These are phyloP conservation scores for Venturiaceae sp. DNA, from an alignment of 2,329 filamentous ascomycete genomes.

Conservation along the genomic window DNA sequence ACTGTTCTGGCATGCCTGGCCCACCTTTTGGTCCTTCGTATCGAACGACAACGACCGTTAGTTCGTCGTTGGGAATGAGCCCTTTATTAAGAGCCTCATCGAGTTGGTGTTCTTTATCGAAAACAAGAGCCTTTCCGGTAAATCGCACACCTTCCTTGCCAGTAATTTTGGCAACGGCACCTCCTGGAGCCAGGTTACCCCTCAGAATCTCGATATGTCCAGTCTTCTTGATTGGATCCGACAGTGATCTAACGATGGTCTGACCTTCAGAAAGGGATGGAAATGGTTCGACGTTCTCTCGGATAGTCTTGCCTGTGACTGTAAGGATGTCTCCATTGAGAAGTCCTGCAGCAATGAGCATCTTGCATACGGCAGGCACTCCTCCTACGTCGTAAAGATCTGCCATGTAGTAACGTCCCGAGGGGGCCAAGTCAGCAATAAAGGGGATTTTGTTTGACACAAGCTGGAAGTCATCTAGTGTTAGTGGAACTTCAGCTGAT, in stretches of 20 bases:
- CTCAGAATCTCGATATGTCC: slow-evolving; percentile 83
- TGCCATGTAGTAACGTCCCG: slow-evolving; percentile 77
- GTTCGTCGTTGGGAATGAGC: slow-evolving; percentile 63
- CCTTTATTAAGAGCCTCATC: slow-evolving; percentile 64
- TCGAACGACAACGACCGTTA: slow-evolving; percentile 80
- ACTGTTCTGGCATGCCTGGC: slow-evolving; percentile 92
- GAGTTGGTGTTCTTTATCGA: slow-evolving; percentile 75
- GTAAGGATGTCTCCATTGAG: slow-evolving; percentile 72
- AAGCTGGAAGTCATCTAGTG: slow-evolving; percentile 72
- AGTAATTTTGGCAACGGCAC: slow-evolving; percentile 91
- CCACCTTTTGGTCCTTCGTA: slow-evolving; percentile 93
- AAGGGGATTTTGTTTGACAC: slow-evolving; percentile 77
- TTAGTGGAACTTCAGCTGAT: slow-evolving; percentile 67
- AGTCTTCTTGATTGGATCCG: slow-evolving; percentile 74
- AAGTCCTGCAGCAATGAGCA: slow-evolving; percentile 65
- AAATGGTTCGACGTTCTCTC: slow-evolving; percentile 68
- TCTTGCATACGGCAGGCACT: slow-evolving; percentile 75
- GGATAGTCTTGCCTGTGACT: slow-evolving; percentile 74
- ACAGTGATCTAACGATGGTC: slow-evolving; percentile 69
- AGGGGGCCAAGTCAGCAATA: slow-evolving; percentile 76
- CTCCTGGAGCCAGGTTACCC: slow-evolving; percentile 80
- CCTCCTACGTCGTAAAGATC: slow-evolving; percentile 81
- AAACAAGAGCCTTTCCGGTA: slow-evolving; percentile 70
- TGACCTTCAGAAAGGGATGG: slow-evolving; percentile 71
- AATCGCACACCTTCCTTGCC: slow-evolving; percentile 86